These are phyloP conservation scores for Fusarium annulatum DNA, from an alignment of 2,329 filamentous ascomycete species.

Conservation along the genomic window DNA sequence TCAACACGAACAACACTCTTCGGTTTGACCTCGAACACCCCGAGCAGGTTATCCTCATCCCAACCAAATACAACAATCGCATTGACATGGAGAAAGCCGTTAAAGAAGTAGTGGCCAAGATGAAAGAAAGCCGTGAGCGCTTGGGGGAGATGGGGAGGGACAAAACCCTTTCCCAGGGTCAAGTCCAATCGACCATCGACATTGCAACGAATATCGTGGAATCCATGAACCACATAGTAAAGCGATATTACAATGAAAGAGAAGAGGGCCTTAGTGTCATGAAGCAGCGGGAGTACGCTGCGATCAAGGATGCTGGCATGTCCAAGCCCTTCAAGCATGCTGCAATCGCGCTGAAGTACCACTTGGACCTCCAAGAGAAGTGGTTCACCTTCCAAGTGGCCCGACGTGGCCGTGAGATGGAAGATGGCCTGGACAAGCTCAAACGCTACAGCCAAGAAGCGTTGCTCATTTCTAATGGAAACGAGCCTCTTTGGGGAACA, in stretches of 20 bases:
- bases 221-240: background rate
- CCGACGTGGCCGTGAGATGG: background rate
- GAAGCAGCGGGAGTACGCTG: constrained; percentile 1
- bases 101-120: background rate
- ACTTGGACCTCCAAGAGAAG: background rate
- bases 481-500: background rate
- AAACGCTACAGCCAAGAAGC: background rate
- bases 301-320: background rate
- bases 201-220: background rate
- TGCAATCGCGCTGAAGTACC: background rate
- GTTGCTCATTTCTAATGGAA: background rate
- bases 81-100: background rate
- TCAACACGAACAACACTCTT: accelerated
- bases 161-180: background rate
- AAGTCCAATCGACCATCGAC: background rate
- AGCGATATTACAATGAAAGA: constrained; percentile 9
- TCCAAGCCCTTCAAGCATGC: background rate
- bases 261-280: constrained; percentile 18
- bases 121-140: background rate
- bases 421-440: constrained; percentile 24
- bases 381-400: background rate
- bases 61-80: background rate
- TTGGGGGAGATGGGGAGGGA: constrained; percentile 1
- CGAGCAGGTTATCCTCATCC: accelerated
- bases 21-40: background rate